Conservation (phyloP, 2,329 filamentous ascomycete species). For the Claviceps africana region DNA sequence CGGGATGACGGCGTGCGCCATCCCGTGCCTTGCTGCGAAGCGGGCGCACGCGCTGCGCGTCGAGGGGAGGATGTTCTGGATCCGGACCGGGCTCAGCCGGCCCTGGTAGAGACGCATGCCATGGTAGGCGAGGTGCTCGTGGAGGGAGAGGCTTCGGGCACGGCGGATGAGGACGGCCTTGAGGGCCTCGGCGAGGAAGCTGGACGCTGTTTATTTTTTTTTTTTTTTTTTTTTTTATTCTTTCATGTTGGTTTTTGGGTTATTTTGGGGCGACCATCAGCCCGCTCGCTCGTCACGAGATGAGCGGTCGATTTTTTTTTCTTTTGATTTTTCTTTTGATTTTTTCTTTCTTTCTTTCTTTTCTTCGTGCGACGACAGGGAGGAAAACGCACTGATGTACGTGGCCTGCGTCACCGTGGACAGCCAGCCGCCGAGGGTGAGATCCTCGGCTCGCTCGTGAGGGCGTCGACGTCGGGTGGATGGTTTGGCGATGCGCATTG, state of each 20-base stretch:
- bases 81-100: background rate
- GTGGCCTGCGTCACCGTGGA: background rate
- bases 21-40: slow-evolving; percentile 1
- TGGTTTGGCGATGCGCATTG: background rate
- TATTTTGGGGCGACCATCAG: no score
- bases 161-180: background rate
- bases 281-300: no score
- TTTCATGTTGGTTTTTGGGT: no score
- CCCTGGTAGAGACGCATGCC: slow-evolving; percentile 4
- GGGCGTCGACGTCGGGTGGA: background rate
- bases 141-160: background rate
- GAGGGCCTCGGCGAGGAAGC: background rate
- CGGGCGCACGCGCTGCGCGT: background rate
- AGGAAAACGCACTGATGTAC: slow-evolving; percentile 3
- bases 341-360: no score
- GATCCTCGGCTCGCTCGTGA: slow-evolving; percentile 3
- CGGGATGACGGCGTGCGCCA: background rate
- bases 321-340: no score
- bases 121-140: background rate
- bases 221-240: no score
- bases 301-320: no score
- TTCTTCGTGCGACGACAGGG: no score
- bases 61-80: slow-evolving; percentile 3
- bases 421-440: slow-evolving; percentile 1
- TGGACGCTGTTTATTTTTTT: background rate